These are phyloP conservation scores for Malbranchea zuffiana DNA, from an alignment of 2,329 filamentous ascomycete species.

Conservation along the genomic window DNA sequence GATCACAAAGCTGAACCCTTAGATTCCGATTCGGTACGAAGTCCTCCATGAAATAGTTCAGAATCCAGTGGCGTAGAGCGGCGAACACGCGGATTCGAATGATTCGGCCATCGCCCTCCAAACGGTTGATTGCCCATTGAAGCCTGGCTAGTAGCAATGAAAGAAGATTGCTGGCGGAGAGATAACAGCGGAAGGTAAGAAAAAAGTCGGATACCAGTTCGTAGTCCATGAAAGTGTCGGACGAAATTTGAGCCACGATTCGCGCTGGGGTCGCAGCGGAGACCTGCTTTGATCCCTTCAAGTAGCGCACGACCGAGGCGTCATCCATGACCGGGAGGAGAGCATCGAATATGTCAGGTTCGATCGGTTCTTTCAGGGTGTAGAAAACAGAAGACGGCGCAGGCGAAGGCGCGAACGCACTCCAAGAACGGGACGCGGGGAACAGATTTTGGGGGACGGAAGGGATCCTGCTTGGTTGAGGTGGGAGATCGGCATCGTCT, in stretches of 20 bases:
- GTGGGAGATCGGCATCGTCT: constrained; percentile 33
- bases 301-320: constrained; percentile 70
- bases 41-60: constrained; percentile 96
- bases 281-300: constrained; percentile 58
- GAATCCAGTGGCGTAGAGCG: constrained; percentile 87
- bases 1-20: constrained; percentile 64
- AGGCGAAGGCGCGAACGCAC: constrained; percentile 24
- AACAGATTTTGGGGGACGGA: constrained; percentile 31
- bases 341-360: constrained; percentile 60
- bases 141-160: constrained; percentile 75
- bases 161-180: constrained; percentile 65
- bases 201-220: constrained; percentile 97
- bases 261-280: constrained; percentile 82
- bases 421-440: constrained; percentile 23
- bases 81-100: constrained; percentile 95
- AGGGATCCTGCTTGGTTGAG: constrained; percentile 20
- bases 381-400: constrained; percentile 34
- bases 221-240: constrained; percentile 90
- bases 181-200: constrained; percentile 80
- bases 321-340: constrained; percentile 77
- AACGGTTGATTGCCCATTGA: constrained; percentile 70
- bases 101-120: constrained; percentile 77
- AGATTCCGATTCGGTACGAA: constrained; percentile 68
- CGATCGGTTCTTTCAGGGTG: constrained; percentile 52
- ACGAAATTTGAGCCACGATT: constrained; percentile 91